A percentile compares a stretch with the other conserved stretches of the same genome.
These are phyloP conservation scores for Phytomonas sp. DNA, from an alignment of 208 protist species.

Conservation along the genomic window DNA sequence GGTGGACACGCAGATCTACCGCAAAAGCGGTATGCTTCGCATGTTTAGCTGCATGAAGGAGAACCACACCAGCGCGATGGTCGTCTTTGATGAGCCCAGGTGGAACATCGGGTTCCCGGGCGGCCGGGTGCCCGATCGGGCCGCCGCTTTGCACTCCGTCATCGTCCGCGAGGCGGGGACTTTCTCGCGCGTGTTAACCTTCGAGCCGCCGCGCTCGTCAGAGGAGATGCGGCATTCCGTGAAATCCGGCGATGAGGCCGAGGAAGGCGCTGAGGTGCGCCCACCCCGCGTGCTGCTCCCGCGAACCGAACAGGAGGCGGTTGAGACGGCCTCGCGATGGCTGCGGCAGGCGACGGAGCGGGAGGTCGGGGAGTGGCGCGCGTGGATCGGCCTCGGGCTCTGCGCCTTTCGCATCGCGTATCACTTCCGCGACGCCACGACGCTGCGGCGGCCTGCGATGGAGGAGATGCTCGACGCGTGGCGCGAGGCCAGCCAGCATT, in stretches of 20 bases:
- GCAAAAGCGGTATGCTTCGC: constrained; percentile 76
- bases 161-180: constrained; percentile 57
- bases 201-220: constrained; percentile 34
- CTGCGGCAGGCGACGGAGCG: constrained; percentile 51
- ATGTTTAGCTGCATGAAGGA: constrained; percentile 87
- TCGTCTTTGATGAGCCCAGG: constrained; percentile 55
- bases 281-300: constrained; percentile 43
- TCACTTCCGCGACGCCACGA: constrained; percentile 61
- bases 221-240: background rate
- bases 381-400: constrained; percentile 72
- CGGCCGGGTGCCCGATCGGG: constrained; percentile 52
- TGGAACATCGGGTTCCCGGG: constrained; percentile 74
- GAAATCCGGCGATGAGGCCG: constrained; percentile 6
- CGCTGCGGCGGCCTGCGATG: constrained; percentile 53
- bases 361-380: constrained; percentile 75
- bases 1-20: constrained; percentile 82
- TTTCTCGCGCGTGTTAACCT: constrained; percentile 57
- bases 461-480: constrained; percentile 80
- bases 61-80: constrained; percentile 82
- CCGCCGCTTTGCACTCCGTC: constrained; percentile 69
- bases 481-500: constrained; percentile 64
- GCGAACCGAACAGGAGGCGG: constrained; percentile 56
- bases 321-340: constrained; percentile 59
- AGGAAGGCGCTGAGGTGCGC: background rate
- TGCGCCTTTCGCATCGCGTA: constrained; percentile 63